These are phyloP conservation scores for Avena sativa DNA, from an alignment of 176 grass and related monocot genomes.

Conservation along the genomic window DNA sequence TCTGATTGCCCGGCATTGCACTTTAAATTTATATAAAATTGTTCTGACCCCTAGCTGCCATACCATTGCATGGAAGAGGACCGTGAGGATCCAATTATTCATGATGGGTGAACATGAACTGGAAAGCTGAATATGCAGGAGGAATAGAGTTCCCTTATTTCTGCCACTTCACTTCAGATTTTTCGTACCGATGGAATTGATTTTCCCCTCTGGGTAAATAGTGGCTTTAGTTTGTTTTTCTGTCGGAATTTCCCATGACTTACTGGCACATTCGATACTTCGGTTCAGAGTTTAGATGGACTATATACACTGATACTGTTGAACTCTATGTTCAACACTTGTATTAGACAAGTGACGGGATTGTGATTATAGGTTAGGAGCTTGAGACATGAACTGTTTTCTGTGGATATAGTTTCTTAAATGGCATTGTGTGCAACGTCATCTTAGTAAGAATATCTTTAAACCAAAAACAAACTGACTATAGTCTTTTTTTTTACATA, in stretches of 20 bases:
- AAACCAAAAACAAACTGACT: not conserved
- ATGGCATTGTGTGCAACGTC: not conserved
- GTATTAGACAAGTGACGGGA: not conserved
- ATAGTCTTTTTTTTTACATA: too few relatives aligned
- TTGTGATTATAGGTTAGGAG: not conserved
- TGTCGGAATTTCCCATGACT: not conserved
- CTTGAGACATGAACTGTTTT: not conserved
- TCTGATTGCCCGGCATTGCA: constrained; percentile 39
- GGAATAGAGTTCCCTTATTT: not conserved
- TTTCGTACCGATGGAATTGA: not conserved
- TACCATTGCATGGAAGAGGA: constrained; percentile 28
- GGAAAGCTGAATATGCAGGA: not conserved
- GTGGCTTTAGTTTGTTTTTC: not conserved
- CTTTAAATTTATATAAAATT: constrained; percentile 50
- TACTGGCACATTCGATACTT: not conserved
- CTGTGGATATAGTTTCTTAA: not conserved
- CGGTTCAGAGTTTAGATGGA: not conserved
- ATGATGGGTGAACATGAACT: not conserved
- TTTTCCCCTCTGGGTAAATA: not conserved
- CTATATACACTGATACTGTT: not conserved
- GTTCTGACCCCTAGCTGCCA: constrained; percentile 27
- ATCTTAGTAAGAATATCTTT: not conserved
- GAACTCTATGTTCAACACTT: not conserved
- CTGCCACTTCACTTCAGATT: not conserved
- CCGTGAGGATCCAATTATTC: not conserved